A percentile compares a stretch with the other conserved stretches of the same genome.
Conservation (phyloP, 2,329 filamentous ascomycete species). For the Colletotrichum kahawae region DNA sequence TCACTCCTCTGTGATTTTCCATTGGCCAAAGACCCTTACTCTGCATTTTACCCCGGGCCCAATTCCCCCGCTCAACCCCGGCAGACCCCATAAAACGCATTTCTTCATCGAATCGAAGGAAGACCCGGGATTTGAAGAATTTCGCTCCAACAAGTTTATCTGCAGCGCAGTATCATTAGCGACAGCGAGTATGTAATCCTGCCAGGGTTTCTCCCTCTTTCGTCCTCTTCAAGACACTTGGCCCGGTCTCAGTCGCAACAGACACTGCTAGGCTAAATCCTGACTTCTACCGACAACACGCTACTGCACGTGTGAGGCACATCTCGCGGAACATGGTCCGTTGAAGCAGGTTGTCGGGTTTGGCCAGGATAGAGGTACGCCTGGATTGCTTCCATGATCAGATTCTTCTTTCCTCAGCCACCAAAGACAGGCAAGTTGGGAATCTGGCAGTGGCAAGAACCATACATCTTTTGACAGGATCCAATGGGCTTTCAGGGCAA, state of each 20-base stretch:
- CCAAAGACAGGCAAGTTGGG: background rate
- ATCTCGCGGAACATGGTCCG: background rate
- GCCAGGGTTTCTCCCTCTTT: background rate
- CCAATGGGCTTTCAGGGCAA: background rate
- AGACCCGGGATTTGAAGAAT: background rate
- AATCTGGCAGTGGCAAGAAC: background rate
- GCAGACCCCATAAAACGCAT: background rate
- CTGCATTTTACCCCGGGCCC: background rate
- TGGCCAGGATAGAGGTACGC: background rate
- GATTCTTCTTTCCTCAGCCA: background rate
- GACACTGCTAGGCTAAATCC: background rate
- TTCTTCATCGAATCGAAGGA: background rate
- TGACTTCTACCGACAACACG: background rate
- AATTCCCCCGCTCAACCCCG: background rate
- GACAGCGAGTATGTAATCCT: background rate
- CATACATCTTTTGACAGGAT: background rate
- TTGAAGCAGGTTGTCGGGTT: background rate
- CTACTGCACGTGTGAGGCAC: background rate
- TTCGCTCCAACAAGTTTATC: background rate
- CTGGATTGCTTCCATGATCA: background rate
- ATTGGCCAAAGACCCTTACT: background rate
- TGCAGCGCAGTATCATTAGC: background rate
- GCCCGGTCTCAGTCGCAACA: background rate
- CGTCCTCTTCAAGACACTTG: background rate
- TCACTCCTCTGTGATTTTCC: background rate